Evolutionary conservation across 345 rosid genomes (phyloP).

Genomic region (Camelina neglecta): DNA sequence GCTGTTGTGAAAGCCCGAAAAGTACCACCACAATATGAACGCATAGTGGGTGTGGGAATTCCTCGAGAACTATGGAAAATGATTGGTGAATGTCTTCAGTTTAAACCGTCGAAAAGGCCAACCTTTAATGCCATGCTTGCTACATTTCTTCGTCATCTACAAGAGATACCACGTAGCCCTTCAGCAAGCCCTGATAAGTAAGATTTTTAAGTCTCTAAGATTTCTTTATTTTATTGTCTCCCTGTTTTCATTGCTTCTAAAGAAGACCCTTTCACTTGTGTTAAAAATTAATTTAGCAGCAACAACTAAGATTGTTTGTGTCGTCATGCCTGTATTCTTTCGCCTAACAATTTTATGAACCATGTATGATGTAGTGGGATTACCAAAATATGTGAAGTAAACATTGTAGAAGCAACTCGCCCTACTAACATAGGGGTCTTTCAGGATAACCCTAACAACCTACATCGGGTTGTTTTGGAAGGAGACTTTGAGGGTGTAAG

Average conservation of each 20-base stretch:
- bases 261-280: conserved; percentile 18
- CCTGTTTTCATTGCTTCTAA: not conserved
- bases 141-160: conserved; percentile 89
- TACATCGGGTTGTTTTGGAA: conserved; percentile 77
- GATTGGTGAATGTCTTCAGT: conserved; percentile 98
- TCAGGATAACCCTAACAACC: conserved; percentile 60
- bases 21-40: conserved; percentile 94
- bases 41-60: conserved; percentile 97
- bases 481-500: conserved; percentile 83
- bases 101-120: conserved; percentile 89
- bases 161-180: conserved; percentile 90
- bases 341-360: conserved; percentile 22
- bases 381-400: conserved; percentile 57
- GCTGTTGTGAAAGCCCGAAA: conserved; percentile 83
- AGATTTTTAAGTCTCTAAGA: conserved; percentile 39
- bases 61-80: conserved; percentile 96
- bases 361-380: conserved; percentile 57
- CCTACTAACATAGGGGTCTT: conserved; percentile 55
- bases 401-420: conserved; percentile 56
- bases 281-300: not conserved
- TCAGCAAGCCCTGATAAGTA: conserved; percentile 93
- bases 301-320: conserved; percentile 11
- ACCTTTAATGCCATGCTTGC: conserved; percentile 89
- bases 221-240: conserved; percentile 26
- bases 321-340: conserved; percentile 12